Evolutionary conservation across 306 rosid species (phyloP).

Genomic region (Castanea sativa): DNA sequence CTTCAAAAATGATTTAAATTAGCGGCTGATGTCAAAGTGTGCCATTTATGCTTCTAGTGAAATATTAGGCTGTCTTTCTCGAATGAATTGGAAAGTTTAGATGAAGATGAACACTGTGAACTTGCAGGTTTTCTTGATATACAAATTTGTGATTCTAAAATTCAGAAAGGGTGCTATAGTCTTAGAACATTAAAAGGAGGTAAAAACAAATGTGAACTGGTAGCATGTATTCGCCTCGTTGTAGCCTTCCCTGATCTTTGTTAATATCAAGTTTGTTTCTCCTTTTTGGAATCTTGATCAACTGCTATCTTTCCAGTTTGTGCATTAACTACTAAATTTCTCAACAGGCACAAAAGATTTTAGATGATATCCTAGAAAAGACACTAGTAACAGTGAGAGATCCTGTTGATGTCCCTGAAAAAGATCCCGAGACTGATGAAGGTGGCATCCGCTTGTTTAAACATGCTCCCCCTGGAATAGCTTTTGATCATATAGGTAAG

Average conservation of each 20-base stretch:
- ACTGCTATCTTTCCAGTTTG: conserved; percentile 2
- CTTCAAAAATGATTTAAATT: not conserved
- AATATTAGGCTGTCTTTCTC: not conserved
- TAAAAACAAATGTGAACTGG: not conserved
- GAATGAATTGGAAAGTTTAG: not conserved
- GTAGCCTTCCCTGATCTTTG: not conserved
- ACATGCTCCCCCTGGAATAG: conserved; percentile 66
- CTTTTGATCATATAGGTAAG: conserved; percentile 68
- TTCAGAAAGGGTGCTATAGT: not conserved
- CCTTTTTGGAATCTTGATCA: not conserved
- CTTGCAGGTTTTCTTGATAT: not conserved
- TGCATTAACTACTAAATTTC: conserved; percentile 4
- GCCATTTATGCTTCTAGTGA: not conserved
- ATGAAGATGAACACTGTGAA: not conserved
- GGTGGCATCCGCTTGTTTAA: conserved; percentile 75
- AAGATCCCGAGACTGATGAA: conserved; percentile 43
- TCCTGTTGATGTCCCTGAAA: conserved; percentile 31
- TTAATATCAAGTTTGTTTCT: not conserved
- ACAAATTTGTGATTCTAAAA: not conserved
- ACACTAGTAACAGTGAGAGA: conserved; percentile 59
- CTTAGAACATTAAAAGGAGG: not conserved
- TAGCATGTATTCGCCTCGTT: not conserved
- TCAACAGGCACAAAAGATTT: conserved; percentile 75
- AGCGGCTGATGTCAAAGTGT: not conserved
- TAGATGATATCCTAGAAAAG: conserved; percentile 66